A percentile compares a stretch with the other conserved stretches of the same genome.
phyloP scores from a whole-genome alignment of 2,329 filamentous ascomycete genomes.

The Fusarium sp. region DNA sequence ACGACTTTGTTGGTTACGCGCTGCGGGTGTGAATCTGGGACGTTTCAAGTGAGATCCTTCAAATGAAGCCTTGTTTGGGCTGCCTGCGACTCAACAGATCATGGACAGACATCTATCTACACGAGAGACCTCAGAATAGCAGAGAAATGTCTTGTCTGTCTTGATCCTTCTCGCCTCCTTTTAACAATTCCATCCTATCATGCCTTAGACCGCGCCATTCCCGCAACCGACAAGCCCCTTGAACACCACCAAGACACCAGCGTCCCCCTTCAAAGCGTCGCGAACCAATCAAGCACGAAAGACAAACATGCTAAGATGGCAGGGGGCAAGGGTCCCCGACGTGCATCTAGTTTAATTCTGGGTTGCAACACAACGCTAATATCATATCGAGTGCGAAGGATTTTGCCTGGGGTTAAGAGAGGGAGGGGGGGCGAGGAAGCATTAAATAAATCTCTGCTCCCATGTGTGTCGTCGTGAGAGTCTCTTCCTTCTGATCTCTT shows the following conservation, averaged over 20 bases:
- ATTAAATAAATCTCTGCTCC: constrained; percentile 17
- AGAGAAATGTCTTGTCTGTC: neutral
- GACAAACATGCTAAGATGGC: constrained; percentile 18
- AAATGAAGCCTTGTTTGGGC: neutral
- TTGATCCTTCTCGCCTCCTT: neutral
- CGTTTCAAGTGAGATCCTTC: constrained; percentile 13
- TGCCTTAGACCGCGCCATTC: constrained; percentile 10
- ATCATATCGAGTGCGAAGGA: constrained; percentile 1
- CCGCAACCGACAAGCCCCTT: constrained; percentile 15
- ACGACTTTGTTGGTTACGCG: neutral
- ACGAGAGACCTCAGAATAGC: neutral
- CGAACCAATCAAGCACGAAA: constrained; percentile 15
- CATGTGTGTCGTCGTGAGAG: neutral
- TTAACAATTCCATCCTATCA: neutral
- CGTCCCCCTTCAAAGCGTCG: constrained; percentile 5
- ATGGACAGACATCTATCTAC: neutral
- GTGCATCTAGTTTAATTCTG: neutral
- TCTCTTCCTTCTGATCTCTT: neutral
- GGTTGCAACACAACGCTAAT: neutral
- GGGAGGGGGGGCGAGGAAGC: neutral
- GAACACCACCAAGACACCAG: constrained; percentile 1
- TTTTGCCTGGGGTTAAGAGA: neutral
- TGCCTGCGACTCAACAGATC: neutral
- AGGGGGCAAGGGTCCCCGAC: constrained; percentile 13
- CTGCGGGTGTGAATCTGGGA: neutral